These are phyloP conservation scores for Umbelopsis sp. DNA, from an alignment of 192 early-diverging fungal genomes.

Conservation along the genomic window DNA sequence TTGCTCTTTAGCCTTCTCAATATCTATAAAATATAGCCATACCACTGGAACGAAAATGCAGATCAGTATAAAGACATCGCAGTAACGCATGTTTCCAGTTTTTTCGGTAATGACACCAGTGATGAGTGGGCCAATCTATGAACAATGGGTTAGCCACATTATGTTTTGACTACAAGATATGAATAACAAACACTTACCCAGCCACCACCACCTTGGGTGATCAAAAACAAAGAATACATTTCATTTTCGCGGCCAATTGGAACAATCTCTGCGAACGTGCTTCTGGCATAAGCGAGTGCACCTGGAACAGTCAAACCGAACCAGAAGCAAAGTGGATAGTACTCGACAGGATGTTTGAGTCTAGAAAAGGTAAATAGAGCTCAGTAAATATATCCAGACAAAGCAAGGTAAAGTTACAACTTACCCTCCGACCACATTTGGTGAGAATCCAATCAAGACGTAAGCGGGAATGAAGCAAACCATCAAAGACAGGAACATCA, in stretches of 20 bases:
- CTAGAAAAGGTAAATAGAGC: not conserved
- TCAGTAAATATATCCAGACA: not conserved
- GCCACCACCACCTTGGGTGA: slow-evolving; percentile 40
- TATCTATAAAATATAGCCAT: slow-evolving; percentile 47
- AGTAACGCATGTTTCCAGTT: slow-evolving; percentile 49
- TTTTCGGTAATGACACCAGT: slow-evolving; percentile 37
- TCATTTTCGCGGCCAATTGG: slow-evolving; percentile 65
- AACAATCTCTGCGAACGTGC: slow-evolving; percentile 55
- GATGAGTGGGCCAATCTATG: slow-evolving; percentile 59
- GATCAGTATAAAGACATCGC: slow-evolving; percentile 53
- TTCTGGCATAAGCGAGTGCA: not conserved
- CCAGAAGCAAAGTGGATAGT: not conserved
- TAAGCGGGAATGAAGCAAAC: not conserved
- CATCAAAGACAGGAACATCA: not conserved
- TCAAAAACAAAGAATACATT: slow-evolving; percentile 65
- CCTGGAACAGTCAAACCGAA: not conserved
- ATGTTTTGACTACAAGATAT: not conserved
- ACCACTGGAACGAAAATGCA: slow-evolving; percentile 46
- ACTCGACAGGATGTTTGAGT: slow-evolving; percentile 8
- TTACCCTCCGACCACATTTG: slow-evolving; percentile 6
- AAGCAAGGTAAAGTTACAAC: not conserved
- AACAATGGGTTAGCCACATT: slow-evolving; percentile 8
- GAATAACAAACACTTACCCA: not conserved
- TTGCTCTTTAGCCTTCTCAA: slow-evolving; percentile 56
- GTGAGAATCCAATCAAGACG: not conserved